Base-by-base conservation (phyloP, 345 rosid species). In the Excoecaria agallocha region DNA sequence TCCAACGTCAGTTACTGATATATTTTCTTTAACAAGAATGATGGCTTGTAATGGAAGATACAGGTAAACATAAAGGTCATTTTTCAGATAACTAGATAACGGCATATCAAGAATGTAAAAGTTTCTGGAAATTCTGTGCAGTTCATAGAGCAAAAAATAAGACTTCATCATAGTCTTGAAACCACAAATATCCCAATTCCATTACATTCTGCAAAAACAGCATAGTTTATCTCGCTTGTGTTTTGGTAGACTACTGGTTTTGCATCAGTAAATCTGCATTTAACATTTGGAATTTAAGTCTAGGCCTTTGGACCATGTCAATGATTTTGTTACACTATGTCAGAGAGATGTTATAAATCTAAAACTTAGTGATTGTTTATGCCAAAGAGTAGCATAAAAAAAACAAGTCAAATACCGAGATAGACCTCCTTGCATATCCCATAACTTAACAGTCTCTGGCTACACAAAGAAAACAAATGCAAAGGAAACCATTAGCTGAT, bases 381-480 rank as follows among this genome's bases (percentile, higher is more conserved):
- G n/a, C n/a, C n/a, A 61, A 22, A 37, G 24, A 15, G 24, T n/a
- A n/a, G n/a, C n/a, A 63, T 45, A n/a, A 22, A n/a, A n/a, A 12
- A 38, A 46, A 61, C 30, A 22, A 49, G 49, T 67, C 3, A 49
- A 30, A 48, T 77, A 91, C 98, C 97, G 88, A 55, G 96, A 87
- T 11, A 94, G 79, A 80, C 90, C 97, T 72, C 97, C 96, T 77
- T 90, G 89, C 57, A 95, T 76, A 81, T 87, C 96, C 99, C 98
- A 95, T 75, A 87, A 85, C 86, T 95, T 93, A 1, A 93, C 92
- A 80, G 94, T 91, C 80, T 97, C 82, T 94, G 99, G 80, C 98
- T 92, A 84, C 64, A 9, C 22, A 63, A n/a, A n/a, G 16, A 13
- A 58, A 22, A 20, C 52, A 9, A 61, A 30, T 19, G 49, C 12